Evolutionary conservation across 208 protist genomes (phyloP), one percentile per base, ranked within the genome.

Genomic region (Trypanosoma caninum): DNA sequence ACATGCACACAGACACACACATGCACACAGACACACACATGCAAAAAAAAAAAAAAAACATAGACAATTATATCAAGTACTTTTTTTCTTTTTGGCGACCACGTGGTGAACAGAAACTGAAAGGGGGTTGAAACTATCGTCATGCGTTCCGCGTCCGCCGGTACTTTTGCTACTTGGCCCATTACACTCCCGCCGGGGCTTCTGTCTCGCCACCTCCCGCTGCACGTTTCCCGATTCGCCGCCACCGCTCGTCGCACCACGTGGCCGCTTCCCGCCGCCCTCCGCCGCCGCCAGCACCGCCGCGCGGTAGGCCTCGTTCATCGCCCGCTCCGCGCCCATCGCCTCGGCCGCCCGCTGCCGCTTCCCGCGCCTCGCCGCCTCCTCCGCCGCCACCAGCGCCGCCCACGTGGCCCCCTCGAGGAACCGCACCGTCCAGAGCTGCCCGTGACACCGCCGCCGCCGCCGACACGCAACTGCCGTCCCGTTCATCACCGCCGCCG

Each of bases 351-450:
- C 78, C 0, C 69, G 59, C 31, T 69, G 63, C 13, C 80, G 79
- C 22, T 77, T 59, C 25, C 54, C 33, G 9, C 87, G 78, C 14
- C 65, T 60, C 47, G 69, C 51, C 44, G 58, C 78, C 68, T 94
- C 87, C 42, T 67, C 69, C 67, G 79, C 69, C 65, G 87, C 82
- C 5, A 80, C 44, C 41, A 94, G 56, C 27, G 58, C 58, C 47
- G 87, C 78, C 82, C 78, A 91, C 38, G 78, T 78, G 47, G 90
- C 77, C 25, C 68, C 74, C 0, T 72, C 56, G 37, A 87, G 69
- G 50, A 78, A 88, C 53, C 78, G 71, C 2, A 94, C 84, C 5
- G 71, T 88, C 84, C 87, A 94, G 57, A 94, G 69, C 69, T 91
- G 76, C 4, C 84, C 87, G 60, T 76, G 73, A 67, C 87, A 89